Evolutionary conservation across 495 filamentous ascomycete genomes (phyloP), one percentile per base, ranked within the genome.

Genomic region (Aspergillus bridgeri): DNA sequence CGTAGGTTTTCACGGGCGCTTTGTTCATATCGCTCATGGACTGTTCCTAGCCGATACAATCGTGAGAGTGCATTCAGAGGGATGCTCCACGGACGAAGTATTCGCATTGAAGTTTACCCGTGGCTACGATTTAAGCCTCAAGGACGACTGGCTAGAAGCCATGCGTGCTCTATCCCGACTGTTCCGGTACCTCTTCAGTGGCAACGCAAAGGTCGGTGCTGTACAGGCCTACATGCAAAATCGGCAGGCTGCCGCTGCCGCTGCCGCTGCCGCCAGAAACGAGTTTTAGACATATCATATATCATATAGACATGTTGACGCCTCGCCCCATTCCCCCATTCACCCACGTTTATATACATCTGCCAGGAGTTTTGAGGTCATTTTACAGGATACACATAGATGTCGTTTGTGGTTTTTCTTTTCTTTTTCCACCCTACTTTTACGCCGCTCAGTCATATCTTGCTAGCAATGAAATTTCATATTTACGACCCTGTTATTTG

Each of bases 21-120:
- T 43, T 42, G 21, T 56, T 18, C 22, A 56, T 38, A 33, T 56
- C 21, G 54, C 45, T 9, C 45, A 21, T 13, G 54, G 54, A 18
- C 21, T 6, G 42, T 49, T 56, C 18, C 8, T 46, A 4, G 29
- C n/a, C 6, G 54, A 49, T 43, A 18, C 48, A 17, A 49, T 56
- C 22, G 19, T 46, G 23, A 38, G 54, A 23, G 45, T 56, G 6
- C 45, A 56, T 48, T 42, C 21, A 17, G 27, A 56, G 24, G 54
- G 54, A 13, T 56, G 23, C 45, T 49, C 54, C 4, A 22, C 48
- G 29, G 23, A 49, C 2, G 54, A 56, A 17, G 27, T 17, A n/a
- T 17, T 56, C n/a, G 54, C 33, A 1, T 42, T 53, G 42, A 22
- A 19, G 3, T 44, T 53, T 22, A 20, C 33, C 3, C 33, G 51